Evolutionary conservation across 2,329 filamentous ascomycete species (phyloP), one percentile per base, ranked within the genome.

Genomic region (Colletotrichum sp.): DNA sequence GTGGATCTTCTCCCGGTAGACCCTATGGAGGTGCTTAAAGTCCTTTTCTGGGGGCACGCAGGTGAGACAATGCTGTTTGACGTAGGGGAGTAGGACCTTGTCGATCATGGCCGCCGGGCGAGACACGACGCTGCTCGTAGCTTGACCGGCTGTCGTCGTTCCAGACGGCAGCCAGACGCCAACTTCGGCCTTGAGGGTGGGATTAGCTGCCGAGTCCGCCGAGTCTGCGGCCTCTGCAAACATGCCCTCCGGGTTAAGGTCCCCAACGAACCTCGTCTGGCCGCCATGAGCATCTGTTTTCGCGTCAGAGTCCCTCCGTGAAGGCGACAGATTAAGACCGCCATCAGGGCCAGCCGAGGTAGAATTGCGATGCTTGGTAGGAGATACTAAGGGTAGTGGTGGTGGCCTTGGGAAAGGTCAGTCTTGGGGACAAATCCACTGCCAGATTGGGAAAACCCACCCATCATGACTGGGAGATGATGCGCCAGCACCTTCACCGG

Each of bases 201-300:
- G 81, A 18, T 83, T 83, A 32, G 78, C 78, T 28, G 82, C 83
- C 18, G 83, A 81, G 61, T 81, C 81, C n/a, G 43, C 43, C 28
- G 85, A 83, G 70, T 84, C 85, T 3, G 89, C 89, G 2, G 89
- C 90, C 77, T 91, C 89, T 78, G 91, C 85, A 71, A 93, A 90
- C 80, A 92, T 89, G 74, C 88, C 88, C 80, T 92, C 91, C 3
- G 91, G 91, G 77, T 91, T 92, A 32, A 91, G 79, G 78, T 92
- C 90, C 22, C 90, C 90, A 48, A 92, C 88, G 70, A 91, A 92
- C 8, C 90, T 88, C 8, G 74, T 69, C 65, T 76, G 74, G 18
- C 62, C 70, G 25, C 70, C 66, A 10, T 75, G 71, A 39, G 71
- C 66, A 43, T 76, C 74, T 16, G 43, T 22, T 36, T 69, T 60